Conservation (phyloP, 345 rosid species). For the Mallotus nudiflorus region DNA sequence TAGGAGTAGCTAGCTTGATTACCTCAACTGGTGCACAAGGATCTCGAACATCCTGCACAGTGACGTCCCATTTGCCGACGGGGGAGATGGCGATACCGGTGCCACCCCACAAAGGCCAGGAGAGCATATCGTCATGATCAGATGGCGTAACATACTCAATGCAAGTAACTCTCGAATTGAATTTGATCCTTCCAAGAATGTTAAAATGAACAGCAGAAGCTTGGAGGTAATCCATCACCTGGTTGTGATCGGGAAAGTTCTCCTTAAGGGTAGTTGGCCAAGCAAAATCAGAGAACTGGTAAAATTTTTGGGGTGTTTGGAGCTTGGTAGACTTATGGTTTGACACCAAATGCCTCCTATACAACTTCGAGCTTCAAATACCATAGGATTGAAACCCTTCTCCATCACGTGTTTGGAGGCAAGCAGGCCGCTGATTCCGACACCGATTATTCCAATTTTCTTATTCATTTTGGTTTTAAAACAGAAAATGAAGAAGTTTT, state of each 20-base stretch:
- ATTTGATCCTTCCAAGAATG: constrained; percentile 31
- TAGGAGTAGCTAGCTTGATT: not conserved
- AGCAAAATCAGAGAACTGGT: constrained; percentile 43
- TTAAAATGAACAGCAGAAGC: constrained; percentile 36
- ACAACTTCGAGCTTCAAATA: constrained; percentile 31
- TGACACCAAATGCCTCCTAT: constrained; percentile 43
- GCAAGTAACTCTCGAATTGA: constrained; percentile 29
- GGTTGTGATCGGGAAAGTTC: constrained; percentile 35
- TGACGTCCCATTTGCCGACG: constrained; percentile 37
- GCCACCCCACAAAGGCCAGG: constrained; percentile 40
- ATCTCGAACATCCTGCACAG: constrained; percentile 17
- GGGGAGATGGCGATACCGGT: constrained; percentile 26
- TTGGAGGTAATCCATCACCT: constrained; percentile 34
- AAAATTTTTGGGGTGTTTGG: constrained; percentile 38
- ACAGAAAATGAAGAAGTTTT: too few relatives aligned
- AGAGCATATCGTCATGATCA: constrained; percentile 18
- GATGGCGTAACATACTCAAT: constrained; percentile 20
- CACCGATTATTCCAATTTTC: constrained; percentile 41
- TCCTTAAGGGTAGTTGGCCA: constrained; percentile 38
- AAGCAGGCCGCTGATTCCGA: constrained; percentile 46
- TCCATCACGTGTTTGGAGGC: constrained; percentile 39
- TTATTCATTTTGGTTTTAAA: constrained; percentile 15
- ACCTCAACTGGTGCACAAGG: constrained; percentile 25
- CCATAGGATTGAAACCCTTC: constrained; percentile 30
- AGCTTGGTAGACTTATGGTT: constrained; percentile 41